phyloP scores from a whole-genome alignment of 139 green algal species.

The Gonium pectorale region DNA sequence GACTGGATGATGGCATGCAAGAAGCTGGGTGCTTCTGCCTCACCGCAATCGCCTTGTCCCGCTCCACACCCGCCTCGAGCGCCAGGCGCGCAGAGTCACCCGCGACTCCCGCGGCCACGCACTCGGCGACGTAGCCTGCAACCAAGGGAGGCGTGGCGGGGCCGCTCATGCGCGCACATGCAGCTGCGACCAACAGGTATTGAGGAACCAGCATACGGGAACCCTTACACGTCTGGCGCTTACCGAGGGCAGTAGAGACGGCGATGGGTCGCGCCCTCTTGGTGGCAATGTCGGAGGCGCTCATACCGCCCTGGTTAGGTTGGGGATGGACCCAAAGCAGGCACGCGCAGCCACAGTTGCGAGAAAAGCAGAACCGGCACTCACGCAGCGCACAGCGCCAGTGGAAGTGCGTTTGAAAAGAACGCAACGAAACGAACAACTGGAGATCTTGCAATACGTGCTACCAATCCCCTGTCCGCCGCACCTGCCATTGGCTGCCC shows the following conservation, averaged over 20 bases:
- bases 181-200: too few species aligned
- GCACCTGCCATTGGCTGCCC: conserved; percentile 29
- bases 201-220: not conserved
- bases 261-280: conserved; percentile 48
- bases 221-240: not conserved
- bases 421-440: too few species aligned
- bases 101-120: not conserved
- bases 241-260: conserved; percentile 15
- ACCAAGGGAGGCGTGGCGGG: not conserved
- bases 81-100: not conserved
- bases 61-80: not conserved
- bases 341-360: too few species aligned
- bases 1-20: too few species aligned
- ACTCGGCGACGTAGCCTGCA: not conserved
- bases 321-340: too few species aligned
- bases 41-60: conserved; percentile 9
- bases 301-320: conserved; percentile 39
- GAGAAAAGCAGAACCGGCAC: too few species aligned
- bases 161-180: too few species aligned
- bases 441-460: too few species aligned
- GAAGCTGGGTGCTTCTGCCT: not conserved
- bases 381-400: too few species aligned
- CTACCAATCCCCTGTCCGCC: too few species aligned
- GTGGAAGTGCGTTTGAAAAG: too few species aligned
- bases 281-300: conserved; percentile 34